These are phyloP conservation scores for Diplogelasinospora grovesii DNA, from an alignment of 495 filamentous ascomycete species.

Conservation along the genomic window DNA sequence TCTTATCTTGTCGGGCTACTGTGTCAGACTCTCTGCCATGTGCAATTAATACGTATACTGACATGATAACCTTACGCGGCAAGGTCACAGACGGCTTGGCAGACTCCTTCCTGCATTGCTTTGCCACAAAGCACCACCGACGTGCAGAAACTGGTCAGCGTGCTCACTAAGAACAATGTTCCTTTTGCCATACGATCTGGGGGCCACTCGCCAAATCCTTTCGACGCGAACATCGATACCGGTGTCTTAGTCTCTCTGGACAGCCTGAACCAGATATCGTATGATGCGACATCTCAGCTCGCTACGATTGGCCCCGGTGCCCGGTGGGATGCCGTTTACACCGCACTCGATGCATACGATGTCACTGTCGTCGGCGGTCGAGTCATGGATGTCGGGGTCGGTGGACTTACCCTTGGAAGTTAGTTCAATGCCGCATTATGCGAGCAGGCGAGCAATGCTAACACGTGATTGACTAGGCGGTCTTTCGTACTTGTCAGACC, in stretches of 20 bases:
- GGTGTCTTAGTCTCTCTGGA: conserved; percentile 36
- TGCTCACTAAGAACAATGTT: conserved; percentile 5
- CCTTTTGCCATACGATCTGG: conserved; percentile 43
- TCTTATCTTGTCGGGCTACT: too few relatives aligned
- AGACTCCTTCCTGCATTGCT: conserved; percentile 17
- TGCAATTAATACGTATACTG: too few relatives aligned
- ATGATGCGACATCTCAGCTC: conserved; percentile 7
- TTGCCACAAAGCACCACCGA: conserved; percentile 15
- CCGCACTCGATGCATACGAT: conserved; percentile 19
- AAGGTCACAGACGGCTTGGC: too few relatives aligned
- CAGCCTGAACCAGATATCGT: conserved; percentile 11
- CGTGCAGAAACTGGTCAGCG: conserved; percentile 14
- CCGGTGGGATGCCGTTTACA: conserved; percentile 27
- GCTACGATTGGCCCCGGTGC: conserved; percentile 16
- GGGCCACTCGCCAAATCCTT: conserved; percentile 38
- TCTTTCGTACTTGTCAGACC: not conserved
- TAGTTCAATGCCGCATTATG: not conserved
- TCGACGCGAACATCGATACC: conserved; percentile 26
- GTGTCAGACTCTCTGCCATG: too few relatives aligned
- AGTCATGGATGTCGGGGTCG: conserved; percentile 26
- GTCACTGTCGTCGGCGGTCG: conserved; percentile 28
- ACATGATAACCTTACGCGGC: too few relatives aligned
- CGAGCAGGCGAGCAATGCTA: too few relatives aligned
- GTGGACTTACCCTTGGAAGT: conserved; percentile 16
- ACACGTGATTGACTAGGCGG: too few relatives aligned